Base-by-base conservation (phyloP, 2,329 filamentous ascomycete genomes). In the Aspergillus neoniger region DNA sequence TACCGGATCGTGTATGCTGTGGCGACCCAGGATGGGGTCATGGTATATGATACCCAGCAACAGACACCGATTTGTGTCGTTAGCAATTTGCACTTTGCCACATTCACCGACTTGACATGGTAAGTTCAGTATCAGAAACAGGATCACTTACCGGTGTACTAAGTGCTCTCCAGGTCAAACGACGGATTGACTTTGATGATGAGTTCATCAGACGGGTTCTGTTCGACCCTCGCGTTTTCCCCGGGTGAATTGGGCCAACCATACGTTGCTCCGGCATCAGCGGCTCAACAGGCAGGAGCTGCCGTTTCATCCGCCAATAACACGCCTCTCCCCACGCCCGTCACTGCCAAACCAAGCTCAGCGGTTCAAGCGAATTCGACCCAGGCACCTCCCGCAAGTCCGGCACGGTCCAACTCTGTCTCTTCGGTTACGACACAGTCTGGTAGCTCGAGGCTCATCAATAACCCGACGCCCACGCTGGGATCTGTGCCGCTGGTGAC, bases 121-220 rank as follows among this genome's bases (percentile, higher is more conserved):
- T 96, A 86, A 76, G 88, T 77, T 19, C 39, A 28, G 39, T 41
- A 23, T 23, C 9, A 32, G 15, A 44, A 55, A 51, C 66, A 30
- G 5, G n/a, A 23, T 55, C 25, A 61, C 43, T 6, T 5, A 15
- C 23, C 15, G 25, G 15, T 43, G 55, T 38, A 53, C 64, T 72
- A 59, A 75, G 67, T 63, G 62, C 25, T 36, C 69, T 77, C 30
- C 63, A 91, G 89, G 89, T 90, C 90, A 1, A 87, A 83, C 64
- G 90, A 93, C 75, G 90, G 90, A 12, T 82, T 86, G 44, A 92
- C 89, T 1, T 81, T 99, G 21, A 83, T 99, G 53, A 96, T 99
- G 80, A 95, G 92, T n/a, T 99, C 95, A 0, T 97, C 95, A 0
- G 95, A 99, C 75, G 95, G 95, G 0, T 99, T 98, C 80, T 99